Evolutionary conservation across 2,329 filamentous ascomycete species (phyloP).

Genomic region (Davidsoniella neocaledoniae): DNA sequence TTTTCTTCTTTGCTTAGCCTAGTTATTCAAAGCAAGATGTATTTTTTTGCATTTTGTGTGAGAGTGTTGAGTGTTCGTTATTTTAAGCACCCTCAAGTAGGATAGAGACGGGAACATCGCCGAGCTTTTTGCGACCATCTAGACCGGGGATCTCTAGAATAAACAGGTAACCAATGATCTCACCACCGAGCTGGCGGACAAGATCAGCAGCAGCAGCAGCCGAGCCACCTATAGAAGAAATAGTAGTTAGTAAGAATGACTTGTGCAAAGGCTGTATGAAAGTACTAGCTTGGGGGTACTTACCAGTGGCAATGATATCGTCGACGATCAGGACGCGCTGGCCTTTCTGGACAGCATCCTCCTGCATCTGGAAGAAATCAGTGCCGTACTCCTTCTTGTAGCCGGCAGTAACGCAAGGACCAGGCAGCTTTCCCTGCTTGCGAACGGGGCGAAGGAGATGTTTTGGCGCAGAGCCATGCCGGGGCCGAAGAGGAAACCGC

Average conservation of each 20-base stretch:
- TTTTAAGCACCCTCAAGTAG: slow-evolving; percentile 45
- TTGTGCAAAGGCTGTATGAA: slow-evolving; percentile 11
- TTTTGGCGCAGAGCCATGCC: slow-evolving; percentile 68
- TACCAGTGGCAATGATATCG: slow-evolving; percentile 96
- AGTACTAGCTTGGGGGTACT: slow-evolving; percentile 20
- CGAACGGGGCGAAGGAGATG: slow-evolving; percentile 78
- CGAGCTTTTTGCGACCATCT: slow-evolving; percentile 79
- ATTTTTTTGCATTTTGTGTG: not conserved
- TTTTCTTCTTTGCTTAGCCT: too few relatives aligned
- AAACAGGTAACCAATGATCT: slow-evolving; percentile 81
- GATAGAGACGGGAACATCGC: slow-evolving; percentile 60
- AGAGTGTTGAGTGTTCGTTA: not conserved
- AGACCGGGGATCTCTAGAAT: slow-evolving; percentile 91
- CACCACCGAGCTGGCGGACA: slow-evolving; percentile 69
- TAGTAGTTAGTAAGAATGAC: slow-evolving; percentile 1
- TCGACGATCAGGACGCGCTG: slow-evolving; percentile 89
- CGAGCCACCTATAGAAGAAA: slow-evolving; percentile 52
- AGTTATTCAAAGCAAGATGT: not conserved
- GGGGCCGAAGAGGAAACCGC: slow-evolving; percentile 91
- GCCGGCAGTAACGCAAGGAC: slow-evolving; percentile 65
- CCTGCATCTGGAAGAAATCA: slow-evolving; percentile 93
- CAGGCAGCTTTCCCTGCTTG: slow-evolving; percentile 92
- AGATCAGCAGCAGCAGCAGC: slow-evolving; percentile 76
- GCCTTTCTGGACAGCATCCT: slow-evolving; percentile 64
- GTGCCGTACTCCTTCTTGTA: slow-evolving; percentile 94